Evolutionary conservation across 352 stramenopile species (phyloP), one percentile per base, ranked within the genome.

Genomic region (Phytophthora podocarpi): DNA sequence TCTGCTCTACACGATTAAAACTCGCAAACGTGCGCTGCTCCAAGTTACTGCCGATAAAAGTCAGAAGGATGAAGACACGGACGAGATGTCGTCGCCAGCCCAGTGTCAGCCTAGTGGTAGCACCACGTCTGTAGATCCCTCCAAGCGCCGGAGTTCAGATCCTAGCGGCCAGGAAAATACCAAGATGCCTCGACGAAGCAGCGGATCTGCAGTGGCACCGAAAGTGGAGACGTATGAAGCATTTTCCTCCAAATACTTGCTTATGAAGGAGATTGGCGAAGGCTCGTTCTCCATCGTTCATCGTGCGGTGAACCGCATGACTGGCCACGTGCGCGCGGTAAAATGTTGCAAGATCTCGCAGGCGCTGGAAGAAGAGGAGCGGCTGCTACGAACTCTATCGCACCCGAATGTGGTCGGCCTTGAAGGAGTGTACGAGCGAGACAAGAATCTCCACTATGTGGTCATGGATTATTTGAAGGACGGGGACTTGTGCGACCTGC

Each of bases 201-300:
- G 61, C 16, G 32, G 32, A 5, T 31, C 40, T 20, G 40, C 32
- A 10, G 37, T 55, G 21, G 30, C 15, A 20, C 30, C 35, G 12
- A 4, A 72, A 39, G 46, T 72, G 9, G 52, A 65, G 35, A 57
- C 53, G 3, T 72, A 64, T 18, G 36, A 63, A 16, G 41, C 52
- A 9, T 94, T 92, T 68, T 66, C 67, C 5, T 40, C 56, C 32
- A 89, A 82, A 58, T 93, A 89, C 35, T 49, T 89, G 57, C 49
- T 94, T 7, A 82, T 94, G 70, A 87, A 84, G 35, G 85, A 92
- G 53, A 92, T 94, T 27, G 85, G 85, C 16, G 82, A 94, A 83
- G 82, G 85, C 3, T 91, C 82, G 0, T 94, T 94, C 39, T 92
- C 85, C 31, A 89, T 94, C 35, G 85, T 94, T 26, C 85, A 91